phyloP scores from a whole-genome alignment of 192 early-diverging fungal species.

The Phycomyces nitens region DNA sequence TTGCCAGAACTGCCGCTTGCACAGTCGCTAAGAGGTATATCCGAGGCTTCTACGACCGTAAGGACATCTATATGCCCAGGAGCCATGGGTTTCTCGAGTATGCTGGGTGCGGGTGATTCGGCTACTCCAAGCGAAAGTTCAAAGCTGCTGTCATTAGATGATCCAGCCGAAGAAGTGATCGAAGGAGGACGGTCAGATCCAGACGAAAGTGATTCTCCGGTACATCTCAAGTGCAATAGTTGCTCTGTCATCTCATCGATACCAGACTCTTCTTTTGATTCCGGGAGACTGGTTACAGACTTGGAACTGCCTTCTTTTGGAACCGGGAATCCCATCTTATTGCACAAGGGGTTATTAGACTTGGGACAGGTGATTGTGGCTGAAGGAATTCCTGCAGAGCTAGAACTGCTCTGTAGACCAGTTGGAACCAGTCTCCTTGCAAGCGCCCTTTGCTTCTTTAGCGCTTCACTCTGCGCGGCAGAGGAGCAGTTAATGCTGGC shows the following conservation, averaged over 20 bases:
- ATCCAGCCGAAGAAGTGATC: neutral
- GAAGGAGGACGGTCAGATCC: neutral
- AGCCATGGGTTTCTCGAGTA: neutral
- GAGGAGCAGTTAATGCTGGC: neutral
- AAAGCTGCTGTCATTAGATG: constrained; percentile 1
- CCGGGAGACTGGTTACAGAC: neutral
- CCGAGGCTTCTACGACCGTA: too few relatives aligned
- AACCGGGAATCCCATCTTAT: too few relatives aligned
- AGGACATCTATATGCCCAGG: neutral
- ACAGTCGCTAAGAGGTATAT: neutral
- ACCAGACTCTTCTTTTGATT: neutral
- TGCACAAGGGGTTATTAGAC: neutral
- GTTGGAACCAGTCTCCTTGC: neutral
- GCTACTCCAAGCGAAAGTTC: neutral
- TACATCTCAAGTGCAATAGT: neutral
- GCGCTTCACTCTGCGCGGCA: neutral
- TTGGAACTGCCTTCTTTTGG: neutral
- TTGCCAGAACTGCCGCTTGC: neutral
- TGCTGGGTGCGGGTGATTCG: neutral
- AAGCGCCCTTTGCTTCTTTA: neutral
- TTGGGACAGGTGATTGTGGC: neutral
- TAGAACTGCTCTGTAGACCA: neutral
- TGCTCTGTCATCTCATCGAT: neutral
- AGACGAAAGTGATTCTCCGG: neutral
- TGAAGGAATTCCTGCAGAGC: neutral